phyloP scores from a whole-genome alignment of 768 basidiomycete species.

The Serendipita sp. region DNA sequence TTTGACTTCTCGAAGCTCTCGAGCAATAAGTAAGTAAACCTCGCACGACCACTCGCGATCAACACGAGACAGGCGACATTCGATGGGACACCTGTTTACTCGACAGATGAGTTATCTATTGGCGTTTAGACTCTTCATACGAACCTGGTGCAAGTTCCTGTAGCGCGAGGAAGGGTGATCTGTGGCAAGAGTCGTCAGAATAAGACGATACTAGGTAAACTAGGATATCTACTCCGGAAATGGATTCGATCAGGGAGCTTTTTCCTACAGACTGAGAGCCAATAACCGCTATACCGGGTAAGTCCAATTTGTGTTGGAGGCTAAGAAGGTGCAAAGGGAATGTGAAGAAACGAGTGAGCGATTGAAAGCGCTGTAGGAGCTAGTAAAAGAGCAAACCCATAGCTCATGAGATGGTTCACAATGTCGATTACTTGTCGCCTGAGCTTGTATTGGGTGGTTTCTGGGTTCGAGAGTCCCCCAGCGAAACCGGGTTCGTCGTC shows the following conservation, averaged over 20 bases:
- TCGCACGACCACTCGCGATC: not conserved
- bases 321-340: constrained; percentile 20
- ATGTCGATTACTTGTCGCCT: not conserved
- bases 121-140: not conserved
- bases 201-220: not conserved
- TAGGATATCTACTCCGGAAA: constrained; percentile 25
- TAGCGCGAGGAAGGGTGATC: not conserved
- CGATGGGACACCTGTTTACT: not conserved
- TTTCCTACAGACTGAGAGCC: constrained; percentile 63
- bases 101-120: not conserved
- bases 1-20: constrained; percentile 18
- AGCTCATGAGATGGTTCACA: not conserved
- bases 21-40: not conserved
- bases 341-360: not conserved
- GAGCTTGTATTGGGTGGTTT: not conserved
- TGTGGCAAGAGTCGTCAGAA: not conserved
- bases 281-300: constrained; percentile 59
- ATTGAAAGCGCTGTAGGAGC: not conserved
- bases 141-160: not conserved
- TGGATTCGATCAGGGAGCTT: constrained; percentile 61
- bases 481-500: not conserved
- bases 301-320: constrained; percentile 51
- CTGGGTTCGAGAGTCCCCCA: not conserved
- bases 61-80: not conserved
- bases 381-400: not conserved